Evolutionary conservation across 495 filamentous ascomycete genomes (phyloP).

Genomic region (Neurospora cerealis): DNA sequence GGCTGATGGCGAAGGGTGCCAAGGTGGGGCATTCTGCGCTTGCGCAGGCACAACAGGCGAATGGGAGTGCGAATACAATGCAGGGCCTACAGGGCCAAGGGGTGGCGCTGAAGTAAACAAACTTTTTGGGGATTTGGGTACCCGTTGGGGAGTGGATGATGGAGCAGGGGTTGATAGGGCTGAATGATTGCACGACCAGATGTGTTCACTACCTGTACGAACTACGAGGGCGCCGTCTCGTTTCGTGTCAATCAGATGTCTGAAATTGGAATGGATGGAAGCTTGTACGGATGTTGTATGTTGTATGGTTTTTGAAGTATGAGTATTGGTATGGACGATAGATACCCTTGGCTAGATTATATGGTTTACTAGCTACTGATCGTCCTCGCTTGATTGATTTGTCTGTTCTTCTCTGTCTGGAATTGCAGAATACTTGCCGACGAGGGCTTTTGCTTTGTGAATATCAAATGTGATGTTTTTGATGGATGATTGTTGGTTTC

Average conservation of each 20-base stretch:
- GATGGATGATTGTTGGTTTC: neutral
- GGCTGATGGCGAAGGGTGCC: slow-evolving; percentile 43
- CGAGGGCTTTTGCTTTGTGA: neutral
- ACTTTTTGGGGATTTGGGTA: neutral
- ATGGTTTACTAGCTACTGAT: neutral
- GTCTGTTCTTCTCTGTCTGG: neutral
- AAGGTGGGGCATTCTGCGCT: slow-evolving; percentile 24
- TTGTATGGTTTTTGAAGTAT: neutral
- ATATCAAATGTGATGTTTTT: neutral
- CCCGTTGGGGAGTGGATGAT: no score
- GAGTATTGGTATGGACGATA: neutral
- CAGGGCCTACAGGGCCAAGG: neutral
- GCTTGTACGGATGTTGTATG: neutral
- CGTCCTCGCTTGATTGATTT: neutral
- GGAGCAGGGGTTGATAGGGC: neutral
- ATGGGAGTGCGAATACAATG: neutral
- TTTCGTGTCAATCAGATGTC: neutral
- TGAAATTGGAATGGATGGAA: neutral
- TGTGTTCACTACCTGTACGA: neutral
- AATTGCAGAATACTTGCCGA: neutral
- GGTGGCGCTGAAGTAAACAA: neutral
- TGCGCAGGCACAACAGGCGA: neutral
- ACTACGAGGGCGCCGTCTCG: neutral
- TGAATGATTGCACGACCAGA: neutral
- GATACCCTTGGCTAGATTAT: neutral